Evolutionary conservation across 2,329 filamentous ascomycete genomes (phyloP).

Genomic region (Xenoacremonium recifei): DNA sequence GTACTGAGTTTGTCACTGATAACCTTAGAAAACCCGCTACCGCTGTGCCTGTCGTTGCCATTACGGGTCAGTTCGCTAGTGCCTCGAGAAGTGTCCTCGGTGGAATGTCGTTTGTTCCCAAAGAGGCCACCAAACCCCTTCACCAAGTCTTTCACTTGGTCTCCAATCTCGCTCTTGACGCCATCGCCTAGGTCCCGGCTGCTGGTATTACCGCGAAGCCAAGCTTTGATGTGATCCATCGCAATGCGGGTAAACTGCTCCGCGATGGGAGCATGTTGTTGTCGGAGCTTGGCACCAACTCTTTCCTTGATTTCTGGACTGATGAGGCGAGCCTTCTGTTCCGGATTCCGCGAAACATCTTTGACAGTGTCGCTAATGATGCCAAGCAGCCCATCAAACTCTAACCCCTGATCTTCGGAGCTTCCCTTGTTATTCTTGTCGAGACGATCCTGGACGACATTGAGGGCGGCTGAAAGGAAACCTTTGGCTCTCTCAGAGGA

Average conservation of each 20-base stretch:
- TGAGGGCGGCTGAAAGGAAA: slow-evolving; percentile 41
- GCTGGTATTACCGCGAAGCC: slow-evolving; percentile 42
- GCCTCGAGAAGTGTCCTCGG: slow-evolving; percentile 30
- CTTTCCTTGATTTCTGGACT: slow-evolving; percentile 47
- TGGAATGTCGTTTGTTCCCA: slow-evolving; percentile 33
- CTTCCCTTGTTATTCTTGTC: slow-evolving; percentile 30
- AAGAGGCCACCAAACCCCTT: slow-evolving; percentile 43
- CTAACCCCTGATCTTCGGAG: slow-evolving; percentile 30
- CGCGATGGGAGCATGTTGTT: slow-evolving; percentile 42
- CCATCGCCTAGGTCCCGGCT: slow-evolving; percentile 42
- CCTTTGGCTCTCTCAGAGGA: slow-evolving; percentile 31
- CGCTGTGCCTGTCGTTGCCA: slow-evolving; percentile 24
- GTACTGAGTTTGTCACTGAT: slow-evolving; percentile 48
- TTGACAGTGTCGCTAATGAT: slow-evolving; percentile 42
- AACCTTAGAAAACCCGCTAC: slow-evolving; percentile 41
- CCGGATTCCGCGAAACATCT: slow-evolving; percentile 43
- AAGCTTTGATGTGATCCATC: slow-evolving; percentile 45
- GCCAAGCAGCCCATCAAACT: slow-evolving; percentile 43
- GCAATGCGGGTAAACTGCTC: slow-evolving; percentile 46
- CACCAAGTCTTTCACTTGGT: slow-evolving; percentile 43
- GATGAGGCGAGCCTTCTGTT: slow-evolving; percentile 44
- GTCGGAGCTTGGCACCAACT: slow-evolving; percentile 37
- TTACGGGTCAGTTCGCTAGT: slow-evolving; percentile 29
- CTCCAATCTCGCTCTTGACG: slow-evolving; percentile 42
- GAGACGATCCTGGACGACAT: slow-evolving; percentile 40